Evolutionary conservation across 1,139 yeast genomes (phyloP).

Genomic region (Pichia cactophila): DNA sequence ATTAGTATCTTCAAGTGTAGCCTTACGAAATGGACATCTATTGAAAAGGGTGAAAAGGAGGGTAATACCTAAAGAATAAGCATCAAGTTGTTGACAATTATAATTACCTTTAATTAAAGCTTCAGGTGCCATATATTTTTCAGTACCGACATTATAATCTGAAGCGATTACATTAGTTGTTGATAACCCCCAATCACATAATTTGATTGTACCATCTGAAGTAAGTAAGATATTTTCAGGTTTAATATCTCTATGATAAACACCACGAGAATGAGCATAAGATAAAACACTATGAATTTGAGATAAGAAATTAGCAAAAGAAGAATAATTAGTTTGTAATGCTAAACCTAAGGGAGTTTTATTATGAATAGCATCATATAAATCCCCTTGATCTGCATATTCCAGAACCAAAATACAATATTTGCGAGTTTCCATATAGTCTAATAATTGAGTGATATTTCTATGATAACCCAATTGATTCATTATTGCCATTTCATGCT

Average conservation of each 20-base stretch:
- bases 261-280: conserved; percentile 37
- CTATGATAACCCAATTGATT: conserved; percentile 31
- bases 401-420: conserved; percentile 42
- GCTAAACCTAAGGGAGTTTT: conserved; percentile 25
- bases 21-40: conserved; percentile 31
- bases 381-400: conserved; percentile 43
- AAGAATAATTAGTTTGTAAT: conserved; percentile 22
- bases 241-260: conserved; percentile 48
- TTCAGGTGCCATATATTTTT: conserved; percentile 55
- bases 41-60: conserved; percentile 44
- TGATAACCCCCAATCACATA: conserved; percentile 54
- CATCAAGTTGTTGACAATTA: conserved; percentile 55
- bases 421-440: conserved; percentile 36
- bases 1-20: conserved; percentile 22
- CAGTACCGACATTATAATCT: conserved; percentile 49
- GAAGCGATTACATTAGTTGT: conserved; percentile 32
- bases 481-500: conserved; percentile 41
- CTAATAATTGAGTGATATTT: conserved; percentile 39
- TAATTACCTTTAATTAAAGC: conserved; percentile 49
- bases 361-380: conserved; percentile 38
- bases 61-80: conserved; percentile 81
- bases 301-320: conserved; percentile 28
- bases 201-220: conserved; percentile 38
- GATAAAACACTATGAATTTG: conserved; percentile 36
- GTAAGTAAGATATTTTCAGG: conserved; percentile 46